Percentiles rank a stretch among this genome's conserved stretches.
Conservation (phyloP, 306 rosid species). For the Rosa rugosa region DNA sequence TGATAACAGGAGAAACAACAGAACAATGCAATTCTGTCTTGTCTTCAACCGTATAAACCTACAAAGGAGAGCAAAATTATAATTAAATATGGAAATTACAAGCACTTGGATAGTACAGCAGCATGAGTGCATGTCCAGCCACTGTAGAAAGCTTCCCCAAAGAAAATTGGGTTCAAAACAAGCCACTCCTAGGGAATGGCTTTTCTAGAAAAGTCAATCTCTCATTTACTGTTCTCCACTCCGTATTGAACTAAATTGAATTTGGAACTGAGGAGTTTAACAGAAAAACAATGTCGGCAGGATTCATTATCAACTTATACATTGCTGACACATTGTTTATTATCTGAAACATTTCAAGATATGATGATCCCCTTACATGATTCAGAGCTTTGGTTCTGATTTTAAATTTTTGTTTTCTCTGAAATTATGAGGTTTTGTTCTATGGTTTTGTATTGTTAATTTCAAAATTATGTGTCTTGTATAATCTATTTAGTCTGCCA, state of each 20-base stretch:
- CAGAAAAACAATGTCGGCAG: background rate
- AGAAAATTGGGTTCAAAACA: background rate
- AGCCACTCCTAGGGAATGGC: no score
- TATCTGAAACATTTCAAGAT: no score
- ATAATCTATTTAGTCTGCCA: no score
- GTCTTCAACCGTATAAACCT: constrained; percentile 72
- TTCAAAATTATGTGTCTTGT: no score
- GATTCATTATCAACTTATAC: no score
- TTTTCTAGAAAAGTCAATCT: background rate
- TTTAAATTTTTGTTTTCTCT: no score
- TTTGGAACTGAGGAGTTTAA: background rate
- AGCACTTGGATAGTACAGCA: background rate
- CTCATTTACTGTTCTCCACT: background rate
- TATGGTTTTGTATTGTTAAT: no score
- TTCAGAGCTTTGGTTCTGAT: no score
- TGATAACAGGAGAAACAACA: constrained; percentile 61
- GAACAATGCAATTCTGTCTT: constrained; percentile 52
- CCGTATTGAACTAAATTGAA: background rate
- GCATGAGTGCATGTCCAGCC: background rate
- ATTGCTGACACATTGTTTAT: no score
- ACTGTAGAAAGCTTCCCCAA: background rate
- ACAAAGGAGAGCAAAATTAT: constrained; percentile 27
- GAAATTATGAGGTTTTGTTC: no score
- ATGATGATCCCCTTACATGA: no score
- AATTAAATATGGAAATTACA: background rate